Evolutionary conservation across 768 basidiomycete genomes (phyloP).

Genomic region (Suillus brevipes): DNA sequence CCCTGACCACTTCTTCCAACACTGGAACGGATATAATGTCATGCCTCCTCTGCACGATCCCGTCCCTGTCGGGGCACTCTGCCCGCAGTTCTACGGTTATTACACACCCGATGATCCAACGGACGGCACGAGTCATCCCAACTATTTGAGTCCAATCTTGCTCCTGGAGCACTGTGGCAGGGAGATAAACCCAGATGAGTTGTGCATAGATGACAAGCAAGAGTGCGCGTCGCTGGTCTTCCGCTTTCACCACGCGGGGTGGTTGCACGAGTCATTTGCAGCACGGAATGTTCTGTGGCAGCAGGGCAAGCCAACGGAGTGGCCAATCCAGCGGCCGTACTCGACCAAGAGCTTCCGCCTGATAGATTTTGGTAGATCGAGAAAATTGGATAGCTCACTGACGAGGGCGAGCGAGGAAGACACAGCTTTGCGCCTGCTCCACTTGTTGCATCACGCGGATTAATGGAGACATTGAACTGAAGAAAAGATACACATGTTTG

Average conservation of each 20-base stretch:
- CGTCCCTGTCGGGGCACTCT: slow-evolving; percentile 48
- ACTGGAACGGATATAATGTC: slow-evolving; percentile 28
- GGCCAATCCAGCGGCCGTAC: slow-evolving; percentile 8
- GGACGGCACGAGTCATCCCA: slow-evolving; percentile 6
- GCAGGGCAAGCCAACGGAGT: slow-evolving; percentile 38
- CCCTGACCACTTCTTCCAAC: slow-evolving; percentile 28
- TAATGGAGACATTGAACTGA: neutral
- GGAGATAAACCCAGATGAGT: slow-evolving; percentile 27
- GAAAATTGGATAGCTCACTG: neutral
- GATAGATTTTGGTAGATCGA: slow-evolving; percentile 52
- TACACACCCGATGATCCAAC: slow-evolving; percentile 40
- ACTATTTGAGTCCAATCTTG: slow-evolving; percentile 41
- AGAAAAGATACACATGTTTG: neutral
- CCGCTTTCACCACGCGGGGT: slow-evolving; percentile 40
- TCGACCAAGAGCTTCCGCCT: slow-evolving; percentile 41
- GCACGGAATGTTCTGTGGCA: slow-evolving; percentile 47
- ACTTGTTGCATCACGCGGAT: neutral
- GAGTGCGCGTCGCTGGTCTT: slow-evolving; percentile 43
- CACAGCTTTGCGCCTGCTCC: neutral
- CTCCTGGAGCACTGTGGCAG: slow-evolving; percentile 50
- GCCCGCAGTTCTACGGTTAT: slow-evolving; percentile 67
- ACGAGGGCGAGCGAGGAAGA: neutral
- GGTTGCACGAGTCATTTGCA: slow-evolving; percentile 43
- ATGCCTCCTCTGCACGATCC: slow-evolving; percentile 37
- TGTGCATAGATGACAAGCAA: slow-evolving; percentile 38